Percentiles rank a stretch among this genome's conserved stretches.
phyloP scores from a whole-genome alignment of 148 eudicot genomes.

The Rhododendron griersonianum region DNA sequence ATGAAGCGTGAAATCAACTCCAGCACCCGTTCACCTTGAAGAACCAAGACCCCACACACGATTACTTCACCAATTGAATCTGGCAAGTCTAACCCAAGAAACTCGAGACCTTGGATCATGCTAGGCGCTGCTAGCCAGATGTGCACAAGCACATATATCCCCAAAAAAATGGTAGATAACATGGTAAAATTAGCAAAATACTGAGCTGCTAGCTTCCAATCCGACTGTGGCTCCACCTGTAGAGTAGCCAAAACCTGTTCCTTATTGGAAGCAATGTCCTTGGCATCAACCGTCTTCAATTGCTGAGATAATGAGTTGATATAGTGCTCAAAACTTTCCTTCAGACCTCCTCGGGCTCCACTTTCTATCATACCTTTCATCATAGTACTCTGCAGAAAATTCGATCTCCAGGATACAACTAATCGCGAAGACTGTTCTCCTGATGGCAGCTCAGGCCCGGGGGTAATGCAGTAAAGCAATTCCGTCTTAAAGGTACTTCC shows the following conservation, averaged over 20 bases:
- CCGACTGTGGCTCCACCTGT: slow-evolving; percentile 67
- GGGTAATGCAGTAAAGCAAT: slow-evolving; percentile 62
- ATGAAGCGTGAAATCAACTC: slow-evolving; percentile 74
- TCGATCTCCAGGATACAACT: slow-evolving; percentile 71
- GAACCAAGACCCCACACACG: slow-evolving; percentile 73
- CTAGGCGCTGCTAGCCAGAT: slow-evolving; percentile 62
- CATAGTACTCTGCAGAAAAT: slow-evolving; percentile 91
- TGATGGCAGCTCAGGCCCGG: slow-evolving; percentile 85
- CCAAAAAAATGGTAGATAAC: slow-evolving; percentile 54
- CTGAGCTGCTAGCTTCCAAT: slow-evolving; percentile 75
- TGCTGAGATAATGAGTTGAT: slow-evolving; percentile 42
- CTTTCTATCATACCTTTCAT: slow-evolving; percentile 91
- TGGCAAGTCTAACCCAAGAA: slow-evolving; percentile 95
- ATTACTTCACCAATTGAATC: slow-evolving; percentile 93
- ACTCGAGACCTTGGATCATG: slow-evolving; percentile 84
- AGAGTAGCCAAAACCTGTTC: slow-evolving; percentile 74
- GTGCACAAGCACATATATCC: slow-evolving; percentile 59
- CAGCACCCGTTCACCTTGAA: slow-evolving; percentile 66
- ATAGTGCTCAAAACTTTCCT: slow-evolving; percentile 71
- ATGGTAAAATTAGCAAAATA: slow-evolving; percentile 85
- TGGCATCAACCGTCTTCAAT: slow-evolving; percentile 55
- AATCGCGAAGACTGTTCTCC: slow-evolving; percentile 71
- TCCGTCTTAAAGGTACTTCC: slow-evolving; percentile 71
- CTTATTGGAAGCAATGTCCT: slow-evolving; percentile 55
- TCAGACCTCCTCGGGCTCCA: slow-evolving; percentile 80